These are phyloP conservation scores for Penicillium sp. DNA, from an alignment of 2,329 filamentous ascomycete genomes.

Conservation along the genomic window DNA sequence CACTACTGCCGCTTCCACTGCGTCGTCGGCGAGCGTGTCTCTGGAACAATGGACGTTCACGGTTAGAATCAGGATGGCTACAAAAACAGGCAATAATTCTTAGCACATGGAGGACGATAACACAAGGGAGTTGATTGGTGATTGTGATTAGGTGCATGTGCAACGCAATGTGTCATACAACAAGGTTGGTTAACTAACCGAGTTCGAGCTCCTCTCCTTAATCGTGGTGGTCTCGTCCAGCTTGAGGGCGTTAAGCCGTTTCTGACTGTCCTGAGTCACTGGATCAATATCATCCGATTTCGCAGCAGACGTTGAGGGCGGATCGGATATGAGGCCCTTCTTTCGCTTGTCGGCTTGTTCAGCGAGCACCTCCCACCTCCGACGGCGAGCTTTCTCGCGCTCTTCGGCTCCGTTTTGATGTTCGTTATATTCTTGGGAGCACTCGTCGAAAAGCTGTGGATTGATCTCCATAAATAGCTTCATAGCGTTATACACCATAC, in stretches of 20 bases:
- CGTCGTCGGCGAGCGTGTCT: conserved; percentile 41
- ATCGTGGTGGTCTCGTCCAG: conserved; percentile 61
- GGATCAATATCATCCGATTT: conserved; percentile 69
- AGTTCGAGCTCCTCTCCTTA: conserved; percentile 53
- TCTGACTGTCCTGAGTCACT: conserved; percentile 75
- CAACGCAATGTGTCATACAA: conserved; percentile 22
- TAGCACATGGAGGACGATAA: conserved; percentile 35
- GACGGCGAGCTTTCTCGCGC: conserved; percentile 74
- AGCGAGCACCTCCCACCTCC: conserved; percentile 82
- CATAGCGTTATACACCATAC: conserved; percentile 99
- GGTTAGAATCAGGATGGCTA: conserved; percentile 41
- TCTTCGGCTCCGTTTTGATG: conserved; percentile 89
- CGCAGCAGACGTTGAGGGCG: conserved; percentile 17
- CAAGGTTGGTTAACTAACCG: conserved; percentile 38
- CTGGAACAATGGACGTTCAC: conserved; percentile 43
- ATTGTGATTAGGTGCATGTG: conserved; percentile 10
- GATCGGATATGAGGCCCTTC: conserved; percentile 38
- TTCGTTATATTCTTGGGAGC: conserved; percentile 96
- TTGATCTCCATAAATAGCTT: conserved; percentile 99
- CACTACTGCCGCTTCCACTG: conserved; percentile 39
- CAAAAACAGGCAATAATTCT: conserved; percentile 29
- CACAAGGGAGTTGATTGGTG: too few relatives aligned
- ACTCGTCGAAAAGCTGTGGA: conserved; percentile 96
- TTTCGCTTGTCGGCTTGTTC: conserved; percentile 73
- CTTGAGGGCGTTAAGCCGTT: conserved; percentile 83